Conservation (phyloP, 2,329 filamentous ascomycete species). For the Phyllosticta ampelicida region DNA sequence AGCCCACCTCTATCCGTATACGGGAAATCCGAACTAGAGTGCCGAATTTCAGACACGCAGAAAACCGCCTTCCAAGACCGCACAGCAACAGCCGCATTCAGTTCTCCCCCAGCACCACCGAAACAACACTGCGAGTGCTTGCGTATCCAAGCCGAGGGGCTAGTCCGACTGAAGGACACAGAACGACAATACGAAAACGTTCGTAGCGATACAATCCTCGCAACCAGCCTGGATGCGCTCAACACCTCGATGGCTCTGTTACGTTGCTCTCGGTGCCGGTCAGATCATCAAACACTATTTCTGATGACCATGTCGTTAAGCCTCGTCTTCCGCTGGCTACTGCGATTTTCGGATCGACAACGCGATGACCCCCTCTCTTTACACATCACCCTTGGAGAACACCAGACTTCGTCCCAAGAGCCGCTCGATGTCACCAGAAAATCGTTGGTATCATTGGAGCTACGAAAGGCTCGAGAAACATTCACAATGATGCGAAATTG, state of each 20-base stretch:
- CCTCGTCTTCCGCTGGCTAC: not conserved
- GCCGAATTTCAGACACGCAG: not conserved
- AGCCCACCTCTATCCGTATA: not conserved
- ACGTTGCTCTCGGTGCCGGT: not conserved
- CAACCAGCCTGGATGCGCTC: not conserved
- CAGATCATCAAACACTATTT: not conserved
- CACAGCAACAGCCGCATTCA: not conserved
- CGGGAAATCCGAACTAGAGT: not conserved
- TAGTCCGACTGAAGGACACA: not conserved
- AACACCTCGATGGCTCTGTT: not conserved
- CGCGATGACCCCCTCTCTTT: not conserved
- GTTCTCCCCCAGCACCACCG: not conserved
- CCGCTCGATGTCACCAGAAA: not conserved
- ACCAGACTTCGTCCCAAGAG: not conserved
- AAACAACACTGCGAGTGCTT: not conserved
- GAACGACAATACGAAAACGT: not conserved
- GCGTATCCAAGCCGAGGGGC: not conserved
- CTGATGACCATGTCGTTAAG: not conserved
- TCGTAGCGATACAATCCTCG: not conserved
- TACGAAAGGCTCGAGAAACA: not conserved
- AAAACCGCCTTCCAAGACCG: not conserved
- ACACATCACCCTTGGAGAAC: not conserved
- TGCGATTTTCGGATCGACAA: not conserved
- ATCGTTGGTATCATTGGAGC: not conserved
- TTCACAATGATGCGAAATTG: not conserved